Evolutionary conservation across 768 basidiomycete genomes (phyloP).

Genomic region (Cystobasidium onofrii): DNA sequence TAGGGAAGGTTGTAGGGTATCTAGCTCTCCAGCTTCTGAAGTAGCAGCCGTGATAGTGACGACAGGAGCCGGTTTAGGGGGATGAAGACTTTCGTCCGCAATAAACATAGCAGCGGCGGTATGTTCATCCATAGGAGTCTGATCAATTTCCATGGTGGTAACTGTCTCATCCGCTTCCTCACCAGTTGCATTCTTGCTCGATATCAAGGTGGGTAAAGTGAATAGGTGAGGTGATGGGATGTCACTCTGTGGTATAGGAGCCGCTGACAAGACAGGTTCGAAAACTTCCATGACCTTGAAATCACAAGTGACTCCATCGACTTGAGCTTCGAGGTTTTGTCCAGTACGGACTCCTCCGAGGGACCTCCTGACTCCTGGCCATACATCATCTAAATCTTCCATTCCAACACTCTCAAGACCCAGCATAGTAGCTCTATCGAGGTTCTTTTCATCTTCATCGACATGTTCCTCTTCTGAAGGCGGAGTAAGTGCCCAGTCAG

Average conservation of each 20-base stretch:
- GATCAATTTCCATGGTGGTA: background rate
- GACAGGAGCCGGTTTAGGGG: background rate
- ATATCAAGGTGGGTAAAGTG: background rate
- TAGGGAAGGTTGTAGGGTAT: background rate
- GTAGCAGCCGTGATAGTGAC: background rate
- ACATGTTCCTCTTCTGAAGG: slow-evolving; percentile 24
- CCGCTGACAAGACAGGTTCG: slow-evolving; percentile 14
- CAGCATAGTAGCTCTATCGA: slow-evolving; percentile 26
- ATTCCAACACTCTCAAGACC: slow-evolving; percentile 24
- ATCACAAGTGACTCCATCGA: background rate
- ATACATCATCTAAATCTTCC: slow-evolving; percentile 28
- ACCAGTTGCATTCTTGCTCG: background rate
- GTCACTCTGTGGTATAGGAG: slow-evolving; percentile 5
- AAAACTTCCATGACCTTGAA: background rate
- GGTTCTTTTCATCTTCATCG: slow-evolving; percentile 26
- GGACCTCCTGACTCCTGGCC: slow-evolving; percentile 11
- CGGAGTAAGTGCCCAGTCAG: slow-evolving; percentile 29
- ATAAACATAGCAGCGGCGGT: slow-evolving; percentile 2
- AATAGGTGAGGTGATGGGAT: background rate
- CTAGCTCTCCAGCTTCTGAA: background rate
- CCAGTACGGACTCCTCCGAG: background rate
- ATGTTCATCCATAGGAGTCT: slow-evolving; percentile 7
- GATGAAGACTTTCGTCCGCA: slow-evolving; percentile 6
- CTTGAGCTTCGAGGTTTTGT: background rate
- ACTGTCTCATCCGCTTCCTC: background rate